Evolutionary conservation across 768 basidiomycete genomes (phyloP).

Genomic region (Rhizopogon roseolus): DNA sequence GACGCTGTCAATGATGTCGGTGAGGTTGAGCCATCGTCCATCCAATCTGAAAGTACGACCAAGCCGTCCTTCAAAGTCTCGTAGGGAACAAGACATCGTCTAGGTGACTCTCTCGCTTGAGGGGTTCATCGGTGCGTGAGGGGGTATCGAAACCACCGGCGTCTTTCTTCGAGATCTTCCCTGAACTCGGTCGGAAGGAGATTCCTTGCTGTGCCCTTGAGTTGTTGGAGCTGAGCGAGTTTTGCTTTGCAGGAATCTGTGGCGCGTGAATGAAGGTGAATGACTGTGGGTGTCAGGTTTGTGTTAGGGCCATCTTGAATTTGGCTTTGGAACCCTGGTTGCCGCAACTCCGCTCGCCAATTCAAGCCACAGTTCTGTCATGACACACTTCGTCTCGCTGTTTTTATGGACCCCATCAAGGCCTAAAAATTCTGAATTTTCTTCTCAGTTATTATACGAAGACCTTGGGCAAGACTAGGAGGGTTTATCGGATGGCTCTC

Average conservation of each 20-base stretch:
- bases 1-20: constrained; percentile 8
- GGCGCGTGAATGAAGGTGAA: neutral
- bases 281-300: neutral
- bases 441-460: no score
- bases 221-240: neutral
- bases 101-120: neutral
- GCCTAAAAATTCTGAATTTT: no score
- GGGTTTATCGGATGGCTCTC: no score
- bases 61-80: constrained; percentile 8
- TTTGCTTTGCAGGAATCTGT: neutral
- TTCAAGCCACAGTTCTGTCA: no score
- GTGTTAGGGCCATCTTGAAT: neutral
- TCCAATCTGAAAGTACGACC: neutral
- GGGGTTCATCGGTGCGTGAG: constrained; percentile 11
- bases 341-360: no score
- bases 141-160: constrained; percentile 8
- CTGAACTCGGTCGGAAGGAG: neutral
- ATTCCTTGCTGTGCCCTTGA: neutral
- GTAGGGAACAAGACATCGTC: constrained; percentile 8
- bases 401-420: no score
- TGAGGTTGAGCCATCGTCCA: constrained; percentile 3
- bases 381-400: no score
- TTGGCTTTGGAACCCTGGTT: no score
- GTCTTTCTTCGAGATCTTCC: neutral
- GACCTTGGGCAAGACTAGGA: no score